Percentiles rank a stretch among this genome's conserved stretches.
These are phyloP conservation scores for Ustilago tritici DNA, from an alignment of 1,284 basidiomycete species.

Conservation along the genomic window DNA sequence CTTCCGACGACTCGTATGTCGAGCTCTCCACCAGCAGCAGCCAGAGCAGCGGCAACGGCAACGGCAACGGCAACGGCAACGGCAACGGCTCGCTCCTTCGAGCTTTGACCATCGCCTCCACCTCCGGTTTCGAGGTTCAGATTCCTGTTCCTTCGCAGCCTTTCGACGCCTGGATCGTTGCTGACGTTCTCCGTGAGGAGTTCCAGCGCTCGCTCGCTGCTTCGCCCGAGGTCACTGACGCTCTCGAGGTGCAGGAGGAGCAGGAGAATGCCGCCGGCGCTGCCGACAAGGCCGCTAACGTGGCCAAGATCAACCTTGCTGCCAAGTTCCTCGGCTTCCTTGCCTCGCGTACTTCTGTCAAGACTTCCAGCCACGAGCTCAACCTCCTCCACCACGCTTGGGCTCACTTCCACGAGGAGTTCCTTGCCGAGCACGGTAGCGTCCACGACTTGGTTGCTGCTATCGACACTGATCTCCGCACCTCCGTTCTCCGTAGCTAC, in stretches of 20 bases:
- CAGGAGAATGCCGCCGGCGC: slow-evolving; percentile 53
- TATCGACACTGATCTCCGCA: slow-evolving; percentile 82
- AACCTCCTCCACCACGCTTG: slow-evolving; percentile 75
- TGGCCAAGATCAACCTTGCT: slow-evolving; percentile 59
- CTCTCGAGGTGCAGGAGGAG: slow-evolving; percentile 55
- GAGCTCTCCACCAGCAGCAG: slow-evolving; percentile 45
- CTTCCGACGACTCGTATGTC: slow-evolving; percentile 54
- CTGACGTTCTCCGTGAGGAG: slow-evolving; percentile 61
- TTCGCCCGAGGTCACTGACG: slow-evolving; percentile 53
- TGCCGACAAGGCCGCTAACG: slow-evolving; percentile 35
- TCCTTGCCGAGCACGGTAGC: slow-evolving; percentile 72
- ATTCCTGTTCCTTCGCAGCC: slow-evolving; percentile 59
- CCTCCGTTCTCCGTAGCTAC: slow-evolving; percentile 82
- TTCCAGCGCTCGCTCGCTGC: slow-evolving; percentile 58
- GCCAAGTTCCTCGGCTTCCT: slow-evolving; percentile 70
- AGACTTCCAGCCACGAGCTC: slow-evolving; percentile 80
- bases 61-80: slow-evolving; percentile 41
- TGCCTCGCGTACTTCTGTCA: slow-evolving; percentile 77
- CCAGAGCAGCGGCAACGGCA: slow-evolving; percentile 43
- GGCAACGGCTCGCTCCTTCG: slow-evolving; percentile 45
- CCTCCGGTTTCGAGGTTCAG: slow-evolving; percentile 48
- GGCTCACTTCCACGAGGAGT: slow-evolving; percentile 53
- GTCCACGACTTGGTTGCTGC: slow-evolving; percentile 82
- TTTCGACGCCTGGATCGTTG: slow-evolving; percentile 63
- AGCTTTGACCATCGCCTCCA: slow-evolving; percentile 41